Conservation (phyloP, 345 rosid species). For the Cardiospermum halicacabum region DNA sequence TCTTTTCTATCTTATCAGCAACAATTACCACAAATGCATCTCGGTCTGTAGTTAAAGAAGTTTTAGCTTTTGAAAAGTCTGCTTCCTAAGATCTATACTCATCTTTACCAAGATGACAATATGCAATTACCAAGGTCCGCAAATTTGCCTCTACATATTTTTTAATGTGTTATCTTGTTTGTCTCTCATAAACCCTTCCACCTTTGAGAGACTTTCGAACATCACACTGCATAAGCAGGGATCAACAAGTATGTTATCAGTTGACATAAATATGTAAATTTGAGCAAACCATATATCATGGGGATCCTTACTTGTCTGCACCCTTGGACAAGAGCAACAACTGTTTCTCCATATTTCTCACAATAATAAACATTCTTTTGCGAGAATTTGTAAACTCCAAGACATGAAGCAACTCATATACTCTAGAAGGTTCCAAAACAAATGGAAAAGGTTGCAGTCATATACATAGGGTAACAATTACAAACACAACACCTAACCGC, state of each 20-base stretch:
- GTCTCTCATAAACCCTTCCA: constrained; percentile 37
- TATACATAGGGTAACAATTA: neutral
- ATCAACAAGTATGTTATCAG: constrained; percentile 12
- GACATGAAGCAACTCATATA: constrained; percentile 73
- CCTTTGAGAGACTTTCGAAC: constrained; percentile 60
- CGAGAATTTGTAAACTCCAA: constrained; percentile 83
- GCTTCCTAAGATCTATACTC: constrained; percentile 58
- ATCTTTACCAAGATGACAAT: constrained; percentile 56
- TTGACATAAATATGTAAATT: constrained; percentile 13
- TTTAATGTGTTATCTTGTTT: constrained; percentile 55
- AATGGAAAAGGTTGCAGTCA: neutral
- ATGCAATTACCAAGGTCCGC: constrained; percentile 69
- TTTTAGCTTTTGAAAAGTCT: constrained; percentile 55
- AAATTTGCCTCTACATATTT: constrained; percentile 71
- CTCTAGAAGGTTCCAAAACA: constrained; percentile 31
- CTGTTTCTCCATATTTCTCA: constrained; percentile 49
- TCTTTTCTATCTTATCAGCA: constrained; percentile 65
- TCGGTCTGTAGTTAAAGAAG: constrained; percentile 44
- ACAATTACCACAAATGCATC: constrained; percentile 45
- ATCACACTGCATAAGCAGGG: constrained; percentile 51
- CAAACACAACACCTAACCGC: neutral
- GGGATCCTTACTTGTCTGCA: constrained; percentile 71
- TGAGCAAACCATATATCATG: neutral
- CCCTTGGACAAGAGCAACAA: constrained; percentile 78
- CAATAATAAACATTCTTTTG: constrained; percentile 87